Percentiles rank a stretch among this genome's conserved stretches.
phyloP scores from a whole-genome alignment of 2,329 filamentous ascomycete genomes.

The Cladosporium sp. region DNA sequence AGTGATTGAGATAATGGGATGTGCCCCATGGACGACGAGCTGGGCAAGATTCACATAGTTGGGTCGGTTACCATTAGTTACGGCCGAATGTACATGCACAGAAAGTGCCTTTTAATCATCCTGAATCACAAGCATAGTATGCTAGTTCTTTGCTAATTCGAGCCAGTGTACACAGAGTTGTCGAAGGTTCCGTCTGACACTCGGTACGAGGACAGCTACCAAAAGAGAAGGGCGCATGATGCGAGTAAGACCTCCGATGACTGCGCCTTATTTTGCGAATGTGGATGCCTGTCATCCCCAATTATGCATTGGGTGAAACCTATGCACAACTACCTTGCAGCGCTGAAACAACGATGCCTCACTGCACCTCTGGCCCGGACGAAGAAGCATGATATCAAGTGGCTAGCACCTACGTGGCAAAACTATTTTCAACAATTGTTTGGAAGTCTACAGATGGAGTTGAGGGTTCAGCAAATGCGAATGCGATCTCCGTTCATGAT shows the following conservation, averaged over 20 bases:
- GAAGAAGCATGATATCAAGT: too few species aligned
- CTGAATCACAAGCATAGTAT: neutral
- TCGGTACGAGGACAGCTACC: neutral
- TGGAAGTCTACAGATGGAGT: neutral
- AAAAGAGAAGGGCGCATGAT: neutral
- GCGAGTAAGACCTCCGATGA: neutral
- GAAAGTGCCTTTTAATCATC: neutral
- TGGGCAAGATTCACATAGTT: neutral
- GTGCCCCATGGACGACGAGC: too few species aligned
- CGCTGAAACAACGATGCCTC: too few species aligned
- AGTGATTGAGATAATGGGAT: neutral
- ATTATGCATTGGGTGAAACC: too few species aligned
- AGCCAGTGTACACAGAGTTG: neutral
- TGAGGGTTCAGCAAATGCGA: neutral
- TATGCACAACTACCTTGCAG: too few species aligned
- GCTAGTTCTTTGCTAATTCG: too few species aligned
- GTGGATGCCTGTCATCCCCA: too few species aligned
- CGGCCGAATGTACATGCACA: neutral
- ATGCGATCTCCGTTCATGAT: neutral
- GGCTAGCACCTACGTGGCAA: neutral
- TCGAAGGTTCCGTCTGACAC: neutral
- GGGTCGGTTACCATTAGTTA: conserved; percentile 5
- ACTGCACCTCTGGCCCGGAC: too few species aligned
- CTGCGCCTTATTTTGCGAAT: neutral
- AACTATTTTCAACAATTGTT: neutral